Percentiles rank a stretch among this genome's conserved stretches.
Evolutionary conservation across 495 filamentous ascomycete species (phyloP).

Genomic region (Sporormia fimetaria): DNA sequence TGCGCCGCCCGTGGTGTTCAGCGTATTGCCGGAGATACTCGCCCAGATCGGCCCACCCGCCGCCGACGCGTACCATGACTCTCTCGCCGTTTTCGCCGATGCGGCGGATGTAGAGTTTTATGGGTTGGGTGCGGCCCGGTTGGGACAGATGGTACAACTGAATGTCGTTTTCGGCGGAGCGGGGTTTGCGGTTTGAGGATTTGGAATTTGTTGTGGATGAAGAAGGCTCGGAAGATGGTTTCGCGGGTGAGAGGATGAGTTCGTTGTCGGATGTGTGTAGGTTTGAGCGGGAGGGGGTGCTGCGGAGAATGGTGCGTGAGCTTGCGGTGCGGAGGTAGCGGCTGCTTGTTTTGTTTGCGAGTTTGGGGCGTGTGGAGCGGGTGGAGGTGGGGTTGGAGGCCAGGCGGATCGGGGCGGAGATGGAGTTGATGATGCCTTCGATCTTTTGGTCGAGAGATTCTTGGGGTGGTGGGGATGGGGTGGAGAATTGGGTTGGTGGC

Average conservation of each 20-base stretch:
- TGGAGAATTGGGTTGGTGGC: conserved; percentile 19
- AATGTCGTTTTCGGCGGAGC: conserved; percentile 52
- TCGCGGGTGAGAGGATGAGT: too few relatives aligned
- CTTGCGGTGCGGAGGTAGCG: conserved; percentile 18
- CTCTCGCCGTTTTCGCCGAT: conserved; percentile 84
- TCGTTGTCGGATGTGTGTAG: conserved; percentile 16
- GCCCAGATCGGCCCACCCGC: conserved; percentile 89
- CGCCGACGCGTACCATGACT: conserved; percentile 94
- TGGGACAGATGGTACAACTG: conserved; percentile 90
- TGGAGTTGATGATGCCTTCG: conserved; percentile 63
- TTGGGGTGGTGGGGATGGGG: conserved; percentile 29
- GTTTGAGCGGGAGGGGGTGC: conserved; percentile 22
- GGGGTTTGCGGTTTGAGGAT: too few relatives aligned
- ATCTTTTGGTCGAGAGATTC: conserved; percentile 79
- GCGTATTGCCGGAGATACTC: conserved; percentile 94
- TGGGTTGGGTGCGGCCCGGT: conserved; percentile 65
- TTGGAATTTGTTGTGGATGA: too few relatives aligned
- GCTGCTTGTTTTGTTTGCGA: conserved; percentile 9
- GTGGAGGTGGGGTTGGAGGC: conserved; percentile 42
- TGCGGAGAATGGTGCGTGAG: conserved; percentile 21
- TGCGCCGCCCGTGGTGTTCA: conserved; percentile 65
- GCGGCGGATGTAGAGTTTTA: conserved; percentile 84
- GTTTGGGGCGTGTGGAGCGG: conserved; percentile 21
- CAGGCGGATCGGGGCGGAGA: conserved; percentile 72
- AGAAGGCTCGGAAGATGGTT: too few relatives aligned